Evolutionary conservation across 495 filamentous ascomycete species (phyloP), one percentile per base, ranked within the genome.

Genomic region (Hyaloscypha finlandica): DNA sequence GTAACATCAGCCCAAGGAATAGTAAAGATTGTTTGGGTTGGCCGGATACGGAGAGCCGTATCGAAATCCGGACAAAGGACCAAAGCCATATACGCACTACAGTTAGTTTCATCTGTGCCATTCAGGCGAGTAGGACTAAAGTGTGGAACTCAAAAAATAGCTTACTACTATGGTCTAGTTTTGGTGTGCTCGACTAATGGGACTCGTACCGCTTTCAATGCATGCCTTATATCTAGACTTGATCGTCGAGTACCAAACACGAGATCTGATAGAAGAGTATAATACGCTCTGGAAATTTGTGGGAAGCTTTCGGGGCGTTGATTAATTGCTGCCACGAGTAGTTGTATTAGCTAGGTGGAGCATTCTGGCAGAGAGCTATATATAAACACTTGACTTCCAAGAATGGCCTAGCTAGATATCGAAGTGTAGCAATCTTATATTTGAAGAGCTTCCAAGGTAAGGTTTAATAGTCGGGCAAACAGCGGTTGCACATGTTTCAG

Each of bases 381-480:
- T 39, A 60, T 11, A 48, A n/a, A 65, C 48, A 61, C 14, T 33
- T 74, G 70, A 62, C 65, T 52, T 0, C 45, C 60, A 33, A 76
- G 73, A 19, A 77, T 63, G n/a, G 63, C 59, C 16, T 19, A 16
- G 16, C 4, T 48, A 12, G 42, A 62, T 30, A 19, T 64, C 68
- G 8, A 37, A 4, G 16, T 8, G 16, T 32, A 4, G 33, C 6
- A 14, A 11, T 20, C 73, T 33, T 74, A 78, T 33, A 70, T 74
- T 55, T 68, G 74, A n/a, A 85, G 74, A 5, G 81, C 77, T 65
- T 74, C 73, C 6, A 87, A 70, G 22, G 79, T 78, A 30, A 81
- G 63, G 33, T 71, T 79, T n/a, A 79, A 80, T 48, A 88, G 71
- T 25, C 81, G 80, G 42, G 76, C 75, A 58, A 86, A 72, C 1